phyloP scores from a whole-genome alignment of 306 rosid species.

The Quercus engelmannii region DNA sequence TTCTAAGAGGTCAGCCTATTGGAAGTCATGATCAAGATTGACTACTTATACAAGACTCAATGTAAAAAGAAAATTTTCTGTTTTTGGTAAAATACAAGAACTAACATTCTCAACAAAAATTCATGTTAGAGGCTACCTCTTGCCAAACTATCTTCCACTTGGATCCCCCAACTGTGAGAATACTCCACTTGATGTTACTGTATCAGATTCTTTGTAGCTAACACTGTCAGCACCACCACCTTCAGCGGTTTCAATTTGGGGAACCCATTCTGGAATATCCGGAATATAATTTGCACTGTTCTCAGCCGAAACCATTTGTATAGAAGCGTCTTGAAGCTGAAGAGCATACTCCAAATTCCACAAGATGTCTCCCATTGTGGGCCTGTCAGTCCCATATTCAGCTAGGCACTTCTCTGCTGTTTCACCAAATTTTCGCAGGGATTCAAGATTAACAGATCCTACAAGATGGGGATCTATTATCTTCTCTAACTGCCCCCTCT shows the following conservation, averaged over 20 bases:
- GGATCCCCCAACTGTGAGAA: constrained; percentile 37
- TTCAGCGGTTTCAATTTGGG: not conserved
- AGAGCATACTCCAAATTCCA: constrained; percentile 43
- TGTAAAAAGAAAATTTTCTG: not conserved
- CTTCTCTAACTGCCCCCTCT: constrained; percentile 24
- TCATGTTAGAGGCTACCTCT: not conserved
- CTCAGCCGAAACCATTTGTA: constrained; percentile 5
- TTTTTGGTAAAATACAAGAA: not conserved
- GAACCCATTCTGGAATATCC: constrained; percentile 20
- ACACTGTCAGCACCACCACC: not conserved
- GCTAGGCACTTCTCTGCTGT: constrained; percentile 41
- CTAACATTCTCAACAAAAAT: not conserved
- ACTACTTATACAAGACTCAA: not conserved
- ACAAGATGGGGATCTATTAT: constrained; percentile 29
- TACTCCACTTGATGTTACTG: constrained; percentile 25
- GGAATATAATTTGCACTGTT: constrained; percentile 24
- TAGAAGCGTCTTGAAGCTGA: constrained; percentile 33
- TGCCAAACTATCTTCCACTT: constrained; percentile 21
- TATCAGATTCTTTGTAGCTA: constrained; percentile 23
- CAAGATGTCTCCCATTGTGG: constrained; percentile 34
- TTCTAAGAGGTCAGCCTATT: not conserved
- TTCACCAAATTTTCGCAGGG: constrained; percentile 29
- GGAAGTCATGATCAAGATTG: not conserved
- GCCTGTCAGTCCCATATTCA: constrained; percentile 39
- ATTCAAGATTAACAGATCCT: constrained; percentile 21